A percentile compares a stretch with the other conserved stretches of the same genome.
Evolutionary conservation across 768 basidiomycete species (phyloP).

Genomic region (Boletellus ananiceps): DNA sequence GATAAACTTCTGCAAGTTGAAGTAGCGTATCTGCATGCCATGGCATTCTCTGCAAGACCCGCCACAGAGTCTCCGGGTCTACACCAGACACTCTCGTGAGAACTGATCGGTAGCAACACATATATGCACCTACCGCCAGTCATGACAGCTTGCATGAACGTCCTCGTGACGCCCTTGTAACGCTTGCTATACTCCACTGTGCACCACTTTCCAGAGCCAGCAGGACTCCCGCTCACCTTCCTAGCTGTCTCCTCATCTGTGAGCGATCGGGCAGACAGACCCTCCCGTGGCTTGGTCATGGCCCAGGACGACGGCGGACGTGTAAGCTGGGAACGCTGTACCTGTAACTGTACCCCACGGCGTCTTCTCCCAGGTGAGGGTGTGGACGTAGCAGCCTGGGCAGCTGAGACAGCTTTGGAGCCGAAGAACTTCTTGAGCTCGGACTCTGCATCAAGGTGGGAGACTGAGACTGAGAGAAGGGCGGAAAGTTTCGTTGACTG

Average conservation of each 20-base stretch:
- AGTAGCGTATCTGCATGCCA: slow-evolving; percentile 89
- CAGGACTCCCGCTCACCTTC: slow-evolving; percentile 40
- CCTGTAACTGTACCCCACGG: slow-evolving; percentile 33
- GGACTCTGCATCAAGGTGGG: slow-evolving; percentile 81
- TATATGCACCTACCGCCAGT: slow-evolving; percentile 61
- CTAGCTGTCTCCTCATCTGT: slow-evolving; percentile 48
- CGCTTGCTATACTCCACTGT: slow-evolving; percentile 81
- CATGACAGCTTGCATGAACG: slow-evolving; percentile 77
- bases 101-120: background rate
- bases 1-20: slow-evolving; percentile 28
- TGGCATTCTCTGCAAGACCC: slow-evolving; percentile 68
- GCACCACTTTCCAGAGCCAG: slow-evolving; percentile 75
- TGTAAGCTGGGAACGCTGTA: slow-evolving; percentile 66
- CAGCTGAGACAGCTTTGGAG: slow-evolving; percentile 74
- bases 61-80: slow-evolving; percentile 80
- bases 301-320: slow-evolving; percentile 77
- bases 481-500: slow-evolving; percentile 37
- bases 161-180: slow-evolving; percentile 76
- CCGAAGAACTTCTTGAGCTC: slow-evolving; percentile 96
- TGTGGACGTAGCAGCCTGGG: slow-evolving; percentile 37
- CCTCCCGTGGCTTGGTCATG: slow-evolving; percentile 62
- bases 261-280: slow-evolving; percentile 60
- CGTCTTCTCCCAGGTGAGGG: slow-evolving; percentile 35
- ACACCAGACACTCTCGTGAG: background rate
- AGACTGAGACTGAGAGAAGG: slow-evolving; percentile 74